phyloP scores from a whole-genome alignment of 805 yeast species.

The Monosporozyma unispora region DNA sequence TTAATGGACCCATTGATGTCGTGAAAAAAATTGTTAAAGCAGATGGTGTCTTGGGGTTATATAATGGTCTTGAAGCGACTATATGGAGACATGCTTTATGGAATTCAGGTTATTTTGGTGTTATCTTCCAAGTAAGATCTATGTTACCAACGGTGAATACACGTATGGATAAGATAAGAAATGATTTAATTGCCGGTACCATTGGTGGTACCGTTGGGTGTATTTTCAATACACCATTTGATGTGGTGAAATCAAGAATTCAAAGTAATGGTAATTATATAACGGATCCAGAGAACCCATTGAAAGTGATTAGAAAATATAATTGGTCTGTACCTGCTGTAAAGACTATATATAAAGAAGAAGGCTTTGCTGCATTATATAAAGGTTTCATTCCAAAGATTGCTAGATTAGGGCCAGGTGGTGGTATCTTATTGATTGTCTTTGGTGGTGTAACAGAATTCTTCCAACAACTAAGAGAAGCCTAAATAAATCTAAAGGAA shows the following conservation, averaged over 20 bases:
- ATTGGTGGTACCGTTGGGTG: slow-evolving; percentile 98
- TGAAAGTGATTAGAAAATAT: slow-evolving; percentile 75
- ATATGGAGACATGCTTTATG: slow-evolving; percentile 93
- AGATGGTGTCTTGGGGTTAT: slow-evolving; percentile 77
- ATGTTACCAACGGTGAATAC: slow-evolving; percentile 70
- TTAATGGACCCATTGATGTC: slow-evolving; percentile 62
- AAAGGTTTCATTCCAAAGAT: slow-evolving; percentile 97
- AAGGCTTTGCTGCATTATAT: slow-evolving; percentile 84
- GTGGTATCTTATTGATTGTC: slow-evolving; percentile 96
- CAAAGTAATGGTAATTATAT: slow-evolving; percentile 40
- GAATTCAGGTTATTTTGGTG: slow-evolving; percentile 98
- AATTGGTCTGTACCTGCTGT: slow-evolving; percentile 87
- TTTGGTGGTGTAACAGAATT: slow-evolving; percentile 92
- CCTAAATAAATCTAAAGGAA: neutral
- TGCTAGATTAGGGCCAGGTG: slow-evolving; percentile 96
- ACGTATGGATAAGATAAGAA: slow-evolving; percentile 65
- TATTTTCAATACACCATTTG: slow-evolving; percentile 90
- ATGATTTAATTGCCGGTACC: slow-evolving; percentile 86
- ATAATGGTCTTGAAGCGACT: slow-evolving; percentile 94
- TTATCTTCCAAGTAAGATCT: slow-evolving; percentile 76
- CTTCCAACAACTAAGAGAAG: slow-evolving; percentile 44
- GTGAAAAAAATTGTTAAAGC: slow-evolving; percentile 57
- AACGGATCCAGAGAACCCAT: slow-evolving; percentile 40
- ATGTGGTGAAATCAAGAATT: slow-evolving; percentile 93
- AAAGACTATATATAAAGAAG: slow-evolving; percentile 64